A percentile compares a stretch with the other conserved stretches of the same genome.
Evolutionary conservation across 352 stramenopile genomes (phyloP).

Genomic region (Hyaloperonospora brassicae): DNA sequence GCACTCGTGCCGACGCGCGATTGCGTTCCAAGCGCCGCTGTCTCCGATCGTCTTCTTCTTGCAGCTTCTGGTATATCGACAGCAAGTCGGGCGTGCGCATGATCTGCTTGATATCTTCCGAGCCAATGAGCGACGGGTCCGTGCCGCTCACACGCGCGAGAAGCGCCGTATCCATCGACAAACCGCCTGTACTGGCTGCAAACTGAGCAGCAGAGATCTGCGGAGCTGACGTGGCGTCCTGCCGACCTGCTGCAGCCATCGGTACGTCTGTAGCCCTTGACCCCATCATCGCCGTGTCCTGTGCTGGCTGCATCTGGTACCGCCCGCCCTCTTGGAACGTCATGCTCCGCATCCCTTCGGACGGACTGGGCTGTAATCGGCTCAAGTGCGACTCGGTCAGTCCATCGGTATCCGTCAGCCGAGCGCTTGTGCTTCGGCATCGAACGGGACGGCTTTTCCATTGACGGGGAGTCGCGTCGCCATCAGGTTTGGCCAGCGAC

Average conservation of each 20-base stretch:
- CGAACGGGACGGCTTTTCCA: slow-evolving; percentile 39
- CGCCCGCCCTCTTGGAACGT: slow-evolving; percentile 40
- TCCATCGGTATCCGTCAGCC: not conserved
- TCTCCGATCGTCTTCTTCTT: slow-evolving; percentile 76
- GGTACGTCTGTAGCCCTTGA: slow-evolving; percentile 10
- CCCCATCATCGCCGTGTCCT: slow-evolving; percentile 18
- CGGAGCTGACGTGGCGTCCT: slow-evolving; percentile 26
- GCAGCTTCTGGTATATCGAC: slow-evolving; percentile 84
- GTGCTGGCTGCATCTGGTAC: slow-evolving; percentile 20
- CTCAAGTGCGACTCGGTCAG: slow-evolving; percentile 2
- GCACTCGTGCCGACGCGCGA: slow-evolving; percentile 67
- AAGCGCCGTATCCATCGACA: slow-evolving; percentile 73
- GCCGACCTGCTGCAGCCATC: slow-evolving; percentile 26
- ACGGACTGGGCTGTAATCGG: slow-evolving; percentile 32
- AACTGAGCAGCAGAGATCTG: slow-evolving; percentile 76
- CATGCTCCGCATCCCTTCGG: slow-evolving; percentile 53
- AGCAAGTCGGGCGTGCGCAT: slow-evolving; percentile 77
- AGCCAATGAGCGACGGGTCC: slow-evolving; percentile 66
- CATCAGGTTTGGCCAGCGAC: slow-evolving; percentile 20
- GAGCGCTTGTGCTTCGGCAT: slow-evolving; percentile 26
- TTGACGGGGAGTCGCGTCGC: slow-evolving; percentile 28
- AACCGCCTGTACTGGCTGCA: slow-evolving; percentile 63
- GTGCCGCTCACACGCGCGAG: slow-evolving; percentile 73
- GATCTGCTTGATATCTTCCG: slow-evolving; percentile 84
- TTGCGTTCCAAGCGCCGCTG: slow-evolving; percentile 74